phyloP scores from a whole-genome alignment of 2,329 filamentous ascomycete genomes.

The Lomentospora prolificans region DNA sequence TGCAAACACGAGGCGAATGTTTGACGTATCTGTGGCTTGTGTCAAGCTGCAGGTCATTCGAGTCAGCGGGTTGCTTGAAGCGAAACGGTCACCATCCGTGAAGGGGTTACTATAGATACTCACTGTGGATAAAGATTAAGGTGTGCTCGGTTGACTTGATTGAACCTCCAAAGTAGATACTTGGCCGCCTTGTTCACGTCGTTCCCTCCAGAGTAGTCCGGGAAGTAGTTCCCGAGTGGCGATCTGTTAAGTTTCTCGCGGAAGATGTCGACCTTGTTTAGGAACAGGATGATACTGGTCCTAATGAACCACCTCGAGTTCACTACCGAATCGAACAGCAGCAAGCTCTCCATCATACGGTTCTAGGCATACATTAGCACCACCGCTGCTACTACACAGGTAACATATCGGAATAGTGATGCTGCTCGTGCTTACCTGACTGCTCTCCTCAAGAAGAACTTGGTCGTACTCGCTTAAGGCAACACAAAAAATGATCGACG shows the following conservation, averaged over 20 bases:
- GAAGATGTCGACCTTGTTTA: conserved; percentile 99
- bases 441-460: conserved; percentile 91
- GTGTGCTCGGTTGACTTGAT: conserved; percentile 94
- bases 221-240: conserved; percentile 89
- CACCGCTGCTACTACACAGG: background rate
- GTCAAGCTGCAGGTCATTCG: conserved; percentile 81
- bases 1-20: conserved; percentile 94
- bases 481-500: conserved; percentile 98
- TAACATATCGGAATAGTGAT: background rate
- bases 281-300: conserved; percentile 95
- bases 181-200: conserved; percentile 98
- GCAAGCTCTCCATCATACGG: conserved; percentile 97
- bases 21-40: conserved; percentile 97
- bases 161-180: conserved; percentile 96
- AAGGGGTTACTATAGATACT: too few species aligned
- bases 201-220: conserved; percentile 93
- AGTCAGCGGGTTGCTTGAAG: too few species aligned
- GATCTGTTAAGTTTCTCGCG: conserved; percentile 86
- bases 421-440: conserved; percentile 56
- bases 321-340: conserved; percentile 95
- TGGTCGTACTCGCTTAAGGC: conserved; percentile 98
- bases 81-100: background rate
- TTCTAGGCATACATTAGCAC: conserved; percentile 47
- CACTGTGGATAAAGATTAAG: conserved; percentile 97
- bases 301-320: conserved; percentile 99